Evolutionary conservation across 2,329 filamentous ascomycete species (phyloP).

Genomic region (Colletotrichum camelliae): DNA sequence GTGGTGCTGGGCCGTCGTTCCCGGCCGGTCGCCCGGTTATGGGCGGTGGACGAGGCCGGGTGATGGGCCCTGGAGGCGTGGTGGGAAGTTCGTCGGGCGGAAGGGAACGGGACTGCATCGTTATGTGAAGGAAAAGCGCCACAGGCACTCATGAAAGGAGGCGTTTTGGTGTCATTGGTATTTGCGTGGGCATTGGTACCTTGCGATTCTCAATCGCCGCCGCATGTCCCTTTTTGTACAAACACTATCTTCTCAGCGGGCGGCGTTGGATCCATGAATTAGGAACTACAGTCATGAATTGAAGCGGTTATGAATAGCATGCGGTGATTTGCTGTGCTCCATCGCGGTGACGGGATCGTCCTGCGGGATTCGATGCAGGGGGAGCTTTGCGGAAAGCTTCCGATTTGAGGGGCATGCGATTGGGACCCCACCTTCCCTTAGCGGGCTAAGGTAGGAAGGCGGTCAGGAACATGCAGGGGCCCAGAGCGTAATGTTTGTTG

Average conservation of each 20-base stretch:
- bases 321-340: not conserved
- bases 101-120: constrained; percentile 46
- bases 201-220: not conserved
- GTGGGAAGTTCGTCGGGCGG: constrained; percentile 12
- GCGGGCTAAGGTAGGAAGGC: not conserved
- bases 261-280: constrained; percentile 9
- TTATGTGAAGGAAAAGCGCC: constrained; percentile 45
- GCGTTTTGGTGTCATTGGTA: not conserved
- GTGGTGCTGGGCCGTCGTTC: constrained; percentile 7
- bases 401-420: not conserved
- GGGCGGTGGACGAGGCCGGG: constrained; percentile 13
- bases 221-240: not conserved
- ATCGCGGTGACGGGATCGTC: not conserved
- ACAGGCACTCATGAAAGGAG: not conserved
- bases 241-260: not conserved
- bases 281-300: not conserved
- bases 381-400: not conserved
- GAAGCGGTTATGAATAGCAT: not conserved
- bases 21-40: constrained; percentile 7
- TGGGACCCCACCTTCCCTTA: not conserved
- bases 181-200: not conserved
- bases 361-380: not conserved
- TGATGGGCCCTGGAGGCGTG: constrained; percentile 11
- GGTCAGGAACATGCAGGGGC: not conserved
- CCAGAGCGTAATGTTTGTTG: not conserved